Evolutionary conservation across 176 grass and related monocot species (phyloP).

Genomic region (Aechmea fasciata): DNA sequence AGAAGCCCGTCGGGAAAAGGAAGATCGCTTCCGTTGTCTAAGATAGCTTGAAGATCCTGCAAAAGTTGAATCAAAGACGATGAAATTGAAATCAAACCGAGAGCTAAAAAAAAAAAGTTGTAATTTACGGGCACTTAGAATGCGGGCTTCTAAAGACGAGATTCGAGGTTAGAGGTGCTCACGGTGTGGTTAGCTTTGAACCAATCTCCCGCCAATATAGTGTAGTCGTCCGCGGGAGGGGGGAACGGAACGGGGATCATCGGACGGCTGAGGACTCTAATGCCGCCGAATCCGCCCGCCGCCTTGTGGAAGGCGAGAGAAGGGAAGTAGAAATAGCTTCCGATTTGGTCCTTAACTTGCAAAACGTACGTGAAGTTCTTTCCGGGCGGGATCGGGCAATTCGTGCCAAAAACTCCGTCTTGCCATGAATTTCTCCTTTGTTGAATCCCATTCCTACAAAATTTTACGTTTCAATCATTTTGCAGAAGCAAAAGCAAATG

Average conservation of each 20-base stretch:
- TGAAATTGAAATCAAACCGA: background rate
- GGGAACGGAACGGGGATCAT: slow-evolving; percentile 79
- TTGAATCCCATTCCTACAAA: slow-evolving; percentile 73
- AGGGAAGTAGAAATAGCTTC: slow-evolving; percentile 93
- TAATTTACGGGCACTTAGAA: background rate
- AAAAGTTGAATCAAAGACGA: background rate
- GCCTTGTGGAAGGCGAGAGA: slow-evolving; percentile 84
- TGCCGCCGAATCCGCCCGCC: slow-evolving; percentile 70
- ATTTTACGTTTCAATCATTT: background rate
- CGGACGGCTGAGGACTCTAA: slow-evolving; percentile 68
- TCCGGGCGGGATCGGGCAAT: slow-evolving; percentile 78
- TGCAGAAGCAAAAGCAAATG: background rate
- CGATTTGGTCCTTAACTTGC: slow-evolving; percentile 94
- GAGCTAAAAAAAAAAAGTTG: background rate
- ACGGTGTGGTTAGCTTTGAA: slow-evolving; percentile 96
- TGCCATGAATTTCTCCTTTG: slow-evolving; percentile 94
- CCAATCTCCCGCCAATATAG: slow-evolving; percentile 69
- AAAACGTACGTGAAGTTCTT: slow-evolving; percentile 76
- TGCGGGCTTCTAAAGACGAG: background rate
- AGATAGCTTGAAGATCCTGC: slow-evolving; percentile 60
- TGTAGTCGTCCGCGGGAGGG: slow-evolving; percentile 68
- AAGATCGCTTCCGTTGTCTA: slow-evolving; percentile 59
- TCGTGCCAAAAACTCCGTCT: slow-evolving; percentile 80
- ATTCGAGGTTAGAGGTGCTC: slow-evolving; percentile 13
- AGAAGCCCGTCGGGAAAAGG: slow-evolving; percentile 74